Conservation (phyloP, 257 asterid genomes). For the Apocynum venetum region DNA sequence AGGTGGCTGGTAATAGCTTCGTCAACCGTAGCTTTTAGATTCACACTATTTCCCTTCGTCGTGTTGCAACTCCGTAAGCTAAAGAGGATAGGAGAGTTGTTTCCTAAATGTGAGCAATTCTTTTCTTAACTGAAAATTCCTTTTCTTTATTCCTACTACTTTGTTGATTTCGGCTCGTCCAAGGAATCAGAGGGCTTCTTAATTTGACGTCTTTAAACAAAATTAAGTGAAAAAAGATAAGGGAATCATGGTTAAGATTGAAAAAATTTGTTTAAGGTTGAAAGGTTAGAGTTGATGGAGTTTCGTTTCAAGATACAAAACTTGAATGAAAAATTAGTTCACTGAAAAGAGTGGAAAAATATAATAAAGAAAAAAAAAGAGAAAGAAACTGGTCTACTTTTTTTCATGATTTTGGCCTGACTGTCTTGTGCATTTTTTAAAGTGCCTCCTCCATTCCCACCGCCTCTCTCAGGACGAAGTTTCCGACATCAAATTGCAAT, state of each 20-base stretch:
- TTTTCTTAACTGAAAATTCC: slow-evolving; percentile 9
- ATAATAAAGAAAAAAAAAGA: not conserved
- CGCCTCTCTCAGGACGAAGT: slow-evolving; percentile 72
- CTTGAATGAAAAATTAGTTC: not conserved
- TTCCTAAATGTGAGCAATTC: slow-evolving; percentile 69
- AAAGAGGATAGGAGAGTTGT: slow-evolving; percentile 51
- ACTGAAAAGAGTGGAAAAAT: not conserved
- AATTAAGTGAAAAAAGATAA: not conserved
- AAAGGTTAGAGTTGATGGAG: not conserved
- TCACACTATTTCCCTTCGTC: slow-evolving; percentile 53
- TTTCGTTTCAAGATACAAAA: too few relatives aligned
- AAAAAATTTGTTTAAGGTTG: not conserved
- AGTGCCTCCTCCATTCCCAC: slow-evolving; percentile 96
- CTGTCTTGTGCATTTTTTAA: slow-evolving; percentile 31
- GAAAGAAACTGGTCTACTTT: not conserved
- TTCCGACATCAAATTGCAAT: slow-evolving; percentile 50
- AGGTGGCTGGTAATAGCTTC: slow-evolving; percentile 89
- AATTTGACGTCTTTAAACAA: not conserved
- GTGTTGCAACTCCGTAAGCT: slow-evolving; percentile 71
- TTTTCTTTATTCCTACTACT: not conserved
- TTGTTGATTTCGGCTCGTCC: not conserved
- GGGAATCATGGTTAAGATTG: not conserved
- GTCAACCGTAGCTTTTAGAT: slow-evolving; percentile 65
- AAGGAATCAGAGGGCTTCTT: not conserved
- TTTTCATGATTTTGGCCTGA: slow-evolving; percentile 19